Evolutionary conservation across 108 stramenopile species (phyloP).

Genomic region (Conticribra weissflogii): DNA sequence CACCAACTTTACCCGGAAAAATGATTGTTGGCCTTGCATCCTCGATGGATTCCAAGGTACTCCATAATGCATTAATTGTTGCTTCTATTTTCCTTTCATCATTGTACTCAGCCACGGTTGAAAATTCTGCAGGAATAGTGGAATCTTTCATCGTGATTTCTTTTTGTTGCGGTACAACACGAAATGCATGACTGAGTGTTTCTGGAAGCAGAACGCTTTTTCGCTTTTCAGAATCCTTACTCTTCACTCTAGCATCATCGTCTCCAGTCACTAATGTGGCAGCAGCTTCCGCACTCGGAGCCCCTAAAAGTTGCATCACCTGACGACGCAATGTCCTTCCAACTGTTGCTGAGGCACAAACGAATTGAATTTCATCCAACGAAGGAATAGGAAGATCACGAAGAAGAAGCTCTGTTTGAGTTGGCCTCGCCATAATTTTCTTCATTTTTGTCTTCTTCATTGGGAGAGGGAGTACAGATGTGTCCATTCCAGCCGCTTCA

Average conservation of each 20-base stretch:
- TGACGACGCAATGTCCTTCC: slow-evolving; percentile 75
- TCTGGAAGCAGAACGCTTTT: slow-evolving; percentile 64
- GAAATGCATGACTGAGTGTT: slow-evolving; percentile 57
- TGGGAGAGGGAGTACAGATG: not conserved
- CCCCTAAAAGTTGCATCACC: slow-evolving; percentile 64
- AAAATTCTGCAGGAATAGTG: not conserved
- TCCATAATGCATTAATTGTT: slow-evolving; percentile 39
- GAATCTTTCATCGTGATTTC: slow-evolving; percentile 4
- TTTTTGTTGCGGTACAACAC: slow-evolving; percentile 10
- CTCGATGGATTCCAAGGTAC: slow-evolving; percentile 31
- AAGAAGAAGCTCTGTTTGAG: slow-evolving; percentile 51
- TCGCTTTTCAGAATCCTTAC: slow-evolving; percentile 56
- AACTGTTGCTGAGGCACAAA: slow-evolving; percentile 78
- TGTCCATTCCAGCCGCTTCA: slow-evolving; percentile 9
- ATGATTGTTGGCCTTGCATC: slow-evolving; percentile 51
- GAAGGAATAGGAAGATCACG: slow-evolving; percentile 45
- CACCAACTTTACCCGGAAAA: slow-evolving; percentile 74
- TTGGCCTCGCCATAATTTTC: slow-evolving; percentile 34
- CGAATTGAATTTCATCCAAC: slow-evolving; percentile 50
- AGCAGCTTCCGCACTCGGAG: slow-evolving; percentile 68
- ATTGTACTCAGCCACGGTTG: slow-evolving; percentile 37
- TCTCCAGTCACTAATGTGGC: slow-evolving; percentile 68
- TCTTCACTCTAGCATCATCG: slow-evolving; percentile 58
- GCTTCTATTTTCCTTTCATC: slow-evolving; percentile 32
- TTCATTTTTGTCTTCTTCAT: slow-evolving; percentile 30